Percentiles rank a stretch among this genome's conserved stretches.
These are phyloP conservation scores for Starmerella stellata DNA, from an alignment of 805 yeast species.

Conservation along the genomic window DNA sequence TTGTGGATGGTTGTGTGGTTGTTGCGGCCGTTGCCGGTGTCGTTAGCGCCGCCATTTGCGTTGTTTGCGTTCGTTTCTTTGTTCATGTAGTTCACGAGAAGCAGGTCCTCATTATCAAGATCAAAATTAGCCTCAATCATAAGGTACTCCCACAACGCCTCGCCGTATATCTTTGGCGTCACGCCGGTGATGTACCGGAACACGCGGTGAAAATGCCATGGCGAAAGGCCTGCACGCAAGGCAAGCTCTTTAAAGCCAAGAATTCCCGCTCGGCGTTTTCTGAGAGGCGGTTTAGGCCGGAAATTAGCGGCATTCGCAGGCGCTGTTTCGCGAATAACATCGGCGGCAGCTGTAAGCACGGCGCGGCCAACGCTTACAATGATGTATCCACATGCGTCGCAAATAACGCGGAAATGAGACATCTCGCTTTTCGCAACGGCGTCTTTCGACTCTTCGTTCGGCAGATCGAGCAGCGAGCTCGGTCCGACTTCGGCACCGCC, in stretches of 20 bases:
- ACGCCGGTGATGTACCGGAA: conserved; percentile 72
- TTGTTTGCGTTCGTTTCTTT: not conserved
- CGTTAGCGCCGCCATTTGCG: too few species aligned
- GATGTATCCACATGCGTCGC: conserved; percentile 66
- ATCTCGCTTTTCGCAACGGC: conserved; percentile 14
- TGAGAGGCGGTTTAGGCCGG: conserved; percentile 17
- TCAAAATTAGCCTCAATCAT: conserved; percentile 17
- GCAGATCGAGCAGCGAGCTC: conserved; percentile 9
- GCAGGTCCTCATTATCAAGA: conserved; percentile 14
- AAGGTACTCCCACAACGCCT: conserved; percentile 38
- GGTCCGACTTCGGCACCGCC: conserved; percentile 16
- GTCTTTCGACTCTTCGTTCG: conserved; percentile 2
- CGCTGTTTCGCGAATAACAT: conserved; percentile 15
- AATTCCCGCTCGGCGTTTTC: conserved; percentile 25
- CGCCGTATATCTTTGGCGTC: conserved; percentile 80
- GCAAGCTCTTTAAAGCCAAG: conserved; percentile 66
- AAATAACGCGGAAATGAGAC: conserved; percentile 44
- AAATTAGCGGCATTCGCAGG: conserved; percentile 2
- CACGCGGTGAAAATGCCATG: conserved; percentile 89
- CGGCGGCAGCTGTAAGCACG: conserved; percentile 21
- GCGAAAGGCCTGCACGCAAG: conserved; percentile 59
- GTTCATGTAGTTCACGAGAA: conserved; percentile 1
- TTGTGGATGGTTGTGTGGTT: too few species aligned
- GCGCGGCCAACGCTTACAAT: conserved; percentile 56
- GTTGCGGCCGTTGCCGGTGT: not conserved